Percentiles rank a stretch among this genome's conserved stretches.
These are phyloP conservation scores for Cyberlindnera misumaiensis DNA, from an alignment of 805 yeast species.

Conservation along the genomic window DNA sequence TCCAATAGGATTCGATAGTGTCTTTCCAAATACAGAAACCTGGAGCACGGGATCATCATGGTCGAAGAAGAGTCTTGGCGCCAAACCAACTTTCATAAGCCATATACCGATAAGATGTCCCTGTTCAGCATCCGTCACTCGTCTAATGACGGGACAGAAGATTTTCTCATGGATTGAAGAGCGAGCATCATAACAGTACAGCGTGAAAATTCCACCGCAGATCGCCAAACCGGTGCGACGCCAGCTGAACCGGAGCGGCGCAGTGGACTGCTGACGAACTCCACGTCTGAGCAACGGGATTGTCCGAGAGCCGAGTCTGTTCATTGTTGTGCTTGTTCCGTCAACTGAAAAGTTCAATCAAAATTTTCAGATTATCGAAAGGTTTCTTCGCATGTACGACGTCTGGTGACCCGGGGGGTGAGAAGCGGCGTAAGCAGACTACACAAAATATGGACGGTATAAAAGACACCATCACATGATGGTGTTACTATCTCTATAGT, in stretches of 20 bases:
- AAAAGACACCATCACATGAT: background rate
- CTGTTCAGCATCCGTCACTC: conserved; percentile 70
- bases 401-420: background rate
- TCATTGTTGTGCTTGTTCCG: background rate
- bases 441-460: too few relatives aligned
- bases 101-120: conserved; percentile 77
- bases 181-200: conserved; percentile 66
- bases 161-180: conserved; percentile 79
- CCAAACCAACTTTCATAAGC: conserved; percentile 58
- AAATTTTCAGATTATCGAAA: too few relatives aligned
- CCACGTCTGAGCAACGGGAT: background rate
- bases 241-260: background rate
- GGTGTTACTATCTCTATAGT: conserved; percentile 1
- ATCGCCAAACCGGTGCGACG: conserved; percentile 1
- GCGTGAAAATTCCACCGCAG: conserved; percentile 33
- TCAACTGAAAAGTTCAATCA: too few relatives aligned
- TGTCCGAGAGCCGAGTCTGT: background rate
- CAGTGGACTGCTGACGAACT: conserved; percentile 1
- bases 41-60: conserved; percentile 43
- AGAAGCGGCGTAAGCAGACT: too few relatives aligned
- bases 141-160: conserved; percentile 69
- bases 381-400: too few relatives aligned
- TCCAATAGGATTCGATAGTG: conserved; percentile 73
- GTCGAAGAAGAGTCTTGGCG: conserved; percentile 55
- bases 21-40: conserved; percentile 59